Conservation (phyloP, 2,329 filamentous ascomycete genomes). For the Colletotrichum truncatum region DNA sequence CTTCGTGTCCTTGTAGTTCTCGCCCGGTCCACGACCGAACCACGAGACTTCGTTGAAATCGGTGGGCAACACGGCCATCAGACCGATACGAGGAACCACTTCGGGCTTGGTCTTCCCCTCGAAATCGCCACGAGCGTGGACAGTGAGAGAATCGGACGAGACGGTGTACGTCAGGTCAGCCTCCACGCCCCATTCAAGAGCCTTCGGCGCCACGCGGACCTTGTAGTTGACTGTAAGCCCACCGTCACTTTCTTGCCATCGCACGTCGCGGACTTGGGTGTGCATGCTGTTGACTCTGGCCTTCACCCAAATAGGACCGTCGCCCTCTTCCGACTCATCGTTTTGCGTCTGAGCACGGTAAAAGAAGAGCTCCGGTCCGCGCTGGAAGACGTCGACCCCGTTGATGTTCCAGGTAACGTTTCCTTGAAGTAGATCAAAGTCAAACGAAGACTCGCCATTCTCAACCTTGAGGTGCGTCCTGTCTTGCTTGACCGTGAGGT, state of each 20-base stretch:
- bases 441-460: constrained; percentile 12
- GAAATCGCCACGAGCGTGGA: constrained; percentile 47
- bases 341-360: constrained; percentile 32
- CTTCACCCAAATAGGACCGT: constrained; percentile 23
- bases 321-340: constrained; percentile 17
- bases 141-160: constrained; percentile 42
- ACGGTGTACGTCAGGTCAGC: constrained; percentile 50
- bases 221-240: constrained; percentile 41
- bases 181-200: constrained; percentile 53
- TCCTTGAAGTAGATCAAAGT: constrained; percentile 31
- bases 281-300: constrained; percentile 10
- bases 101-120: constrained; percentile 47
- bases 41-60: constrained; percentile 43
- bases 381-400: constrained; percentile 24
- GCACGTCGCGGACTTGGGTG: constrained; percentile 25
- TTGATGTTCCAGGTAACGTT: constrained; percentile 29
- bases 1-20: constrained; percentile 62
- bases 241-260: constrained; percentile 31
- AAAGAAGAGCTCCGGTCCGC: constrained; percentile 30
- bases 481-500: not conserved
- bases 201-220: constrained; percentile 54
- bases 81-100: constrained; percentile 58
- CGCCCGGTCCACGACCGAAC: constrained; percentile 62
- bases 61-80: constrained; percentile 49
- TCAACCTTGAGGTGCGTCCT: constrained; percentile 5